Percentiles rank a stretch among this genome's conserved stretches.
phyloP scores from a whole-genome alignment of 2,329 filamentous ascomycete species.

The Triangularia verruculosa region DNA sequence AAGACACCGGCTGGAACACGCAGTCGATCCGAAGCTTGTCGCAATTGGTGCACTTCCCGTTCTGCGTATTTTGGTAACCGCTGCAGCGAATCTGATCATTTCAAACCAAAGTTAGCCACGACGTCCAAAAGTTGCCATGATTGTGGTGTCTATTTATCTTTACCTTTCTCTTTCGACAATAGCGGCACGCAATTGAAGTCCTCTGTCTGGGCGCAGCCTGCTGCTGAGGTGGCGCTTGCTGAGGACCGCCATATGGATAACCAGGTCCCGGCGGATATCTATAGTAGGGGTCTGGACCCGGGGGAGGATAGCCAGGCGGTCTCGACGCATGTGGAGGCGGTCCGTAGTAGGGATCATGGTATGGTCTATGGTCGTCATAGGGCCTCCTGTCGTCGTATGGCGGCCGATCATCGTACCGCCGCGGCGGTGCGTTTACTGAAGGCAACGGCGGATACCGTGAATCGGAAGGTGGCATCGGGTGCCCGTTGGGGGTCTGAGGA shows the following conservation, averaged over 20 bases:
- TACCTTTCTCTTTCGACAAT: slow-evolving; percentile 61
- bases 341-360: slow-evolving; percentile 24
- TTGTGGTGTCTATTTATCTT: slow-evolving; percentile 9
- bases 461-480: slow-evolving; percentile 23
- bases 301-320: slow-evolving; percentile 13
- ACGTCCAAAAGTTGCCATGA: background rate
- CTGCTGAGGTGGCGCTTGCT: slow-evolving; percentile 35
- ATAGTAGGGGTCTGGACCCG: slow-evolving; percentile 26
- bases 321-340: slow-evolving; percentile 19
- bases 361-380: slow-evolving; percentile 18
- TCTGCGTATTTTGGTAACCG: slow-evolving; percentile 56
- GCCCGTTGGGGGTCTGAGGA: slow-evolving; percentile 40
- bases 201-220: slow-evolving; percentile 54
- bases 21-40: slow-evolving; percentile 61
- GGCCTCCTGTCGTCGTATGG: slow-evolving; percentile 19
- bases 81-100: slow-evolving; percentile 55
- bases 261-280: slow-evolving; percentile 32
- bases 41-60: slow-evolving; percentile 60
- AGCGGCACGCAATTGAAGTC: slow-evolving; percentile 59
- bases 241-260: slow-evolving; percentile 23
- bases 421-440: slow-evolving; percentile 17
- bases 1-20: slow-evolving; percentile 58
- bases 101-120: slow-evolving; percentile 25
- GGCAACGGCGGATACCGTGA: slow-evolving; percentile 20
- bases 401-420: slow-evolving; percentile 20